phyloP scores from a whole-genome alignment of 2,329 filamentous ascomycete genomes.

The Cladophialophora psammophila region DNA sequence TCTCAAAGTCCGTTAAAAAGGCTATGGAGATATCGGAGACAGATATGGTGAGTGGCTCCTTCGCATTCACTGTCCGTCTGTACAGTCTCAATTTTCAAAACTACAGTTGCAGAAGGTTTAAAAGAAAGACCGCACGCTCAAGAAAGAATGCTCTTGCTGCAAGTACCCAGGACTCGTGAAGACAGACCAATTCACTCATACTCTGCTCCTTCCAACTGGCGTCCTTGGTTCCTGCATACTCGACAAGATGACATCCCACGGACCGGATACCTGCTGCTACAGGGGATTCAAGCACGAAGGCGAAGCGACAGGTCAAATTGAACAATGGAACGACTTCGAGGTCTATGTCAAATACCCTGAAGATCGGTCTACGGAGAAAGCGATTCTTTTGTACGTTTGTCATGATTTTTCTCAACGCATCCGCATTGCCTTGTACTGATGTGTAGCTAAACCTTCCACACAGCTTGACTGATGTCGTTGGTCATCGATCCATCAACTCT shows the following conservation, averaged over 20 bases:
- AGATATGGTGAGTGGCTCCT: neutral
- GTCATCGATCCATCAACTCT: conserved; percentile 63
- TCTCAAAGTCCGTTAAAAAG: neutral
- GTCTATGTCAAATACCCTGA: conserved; percentile 19
- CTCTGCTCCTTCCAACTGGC: neutral
- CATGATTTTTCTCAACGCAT: neutral
- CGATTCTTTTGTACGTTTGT: conserved; percentile 11
- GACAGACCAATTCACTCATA: neutral
- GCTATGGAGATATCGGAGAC: neutral
- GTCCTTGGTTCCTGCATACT: neutral
- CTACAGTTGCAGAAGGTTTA: neutral
- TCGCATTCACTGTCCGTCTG: neutral
- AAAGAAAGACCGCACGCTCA: neutral
- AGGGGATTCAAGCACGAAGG: conserved; percentile 21
- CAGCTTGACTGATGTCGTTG: conserved; percentile 63
- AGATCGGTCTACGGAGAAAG: conserved; percentile 5
- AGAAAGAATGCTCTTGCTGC: neutral
- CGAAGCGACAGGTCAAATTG: conserved; percentile 1
- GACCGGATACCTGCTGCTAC: conserved; percentile 17
- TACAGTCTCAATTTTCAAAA: neutral
- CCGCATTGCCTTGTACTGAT: neutral
- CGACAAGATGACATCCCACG: conserved; percentile 18
- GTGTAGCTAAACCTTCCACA: neutral
- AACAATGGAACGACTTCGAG: conserved; percentile 6
- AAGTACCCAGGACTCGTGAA: neutral